Evolutionary conservation across 176 grass and related monocot genomes (phyloP).

Genomic region (Oryza nivara): DNA sequence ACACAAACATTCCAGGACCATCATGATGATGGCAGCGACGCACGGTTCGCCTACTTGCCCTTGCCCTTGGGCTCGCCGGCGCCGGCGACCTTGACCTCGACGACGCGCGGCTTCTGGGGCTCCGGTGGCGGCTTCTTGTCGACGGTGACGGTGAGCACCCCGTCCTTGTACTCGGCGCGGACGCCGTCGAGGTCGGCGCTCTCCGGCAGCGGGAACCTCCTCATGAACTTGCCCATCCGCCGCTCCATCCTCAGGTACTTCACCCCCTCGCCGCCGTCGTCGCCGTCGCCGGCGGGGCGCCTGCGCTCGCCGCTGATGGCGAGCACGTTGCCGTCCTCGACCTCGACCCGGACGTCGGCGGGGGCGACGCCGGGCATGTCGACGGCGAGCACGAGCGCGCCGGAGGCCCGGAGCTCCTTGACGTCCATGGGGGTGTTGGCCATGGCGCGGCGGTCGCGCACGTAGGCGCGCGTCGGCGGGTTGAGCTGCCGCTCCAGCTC

Average conservation of each 20-base stretch:
- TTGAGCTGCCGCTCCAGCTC: conserved; percentile 62
- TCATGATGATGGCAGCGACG: too few species aligned
- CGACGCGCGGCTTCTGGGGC: conserved; percentile 59
- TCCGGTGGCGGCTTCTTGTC: conserved; percentile 59
- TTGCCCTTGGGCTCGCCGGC: not conserved
- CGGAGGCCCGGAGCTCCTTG: conserved; percentile 61
- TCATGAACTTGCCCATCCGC: conserved; percentile 74
- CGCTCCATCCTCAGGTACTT: conserved; percentile 74
- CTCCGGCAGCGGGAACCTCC: conserved; percentile 56
- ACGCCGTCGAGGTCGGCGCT: conserved; percentile 47
- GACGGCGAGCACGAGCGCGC: conserved; percentile 47
- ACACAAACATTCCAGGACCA: not conserved
- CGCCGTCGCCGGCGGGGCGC: conserved; percentile 42
- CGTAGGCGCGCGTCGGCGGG: conserved; percentile 58
- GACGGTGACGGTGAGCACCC: conserved; percentile 66
- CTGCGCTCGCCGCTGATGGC: conserved; percentile 65
- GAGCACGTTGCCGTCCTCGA: conserved; percentile 70
- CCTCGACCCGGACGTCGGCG: conserved; percentile 59
- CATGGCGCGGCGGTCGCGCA: conserved; percentile 69
- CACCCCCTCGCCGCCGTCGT: not conserved
- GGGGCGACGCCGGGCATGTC: conserved; percentile 58
- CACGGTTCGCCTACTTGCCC: not conserved
- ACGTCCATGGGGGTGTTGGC: conserved; percentile 65
- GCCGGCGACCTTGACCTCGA: conserved; percentile 53
- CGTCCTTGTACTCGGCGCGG: conserved; percentile 55